Base-by-base conservation (phyloP, 1,139 yeast genomes). In the Debaryomyces nepalensis region DNA sequence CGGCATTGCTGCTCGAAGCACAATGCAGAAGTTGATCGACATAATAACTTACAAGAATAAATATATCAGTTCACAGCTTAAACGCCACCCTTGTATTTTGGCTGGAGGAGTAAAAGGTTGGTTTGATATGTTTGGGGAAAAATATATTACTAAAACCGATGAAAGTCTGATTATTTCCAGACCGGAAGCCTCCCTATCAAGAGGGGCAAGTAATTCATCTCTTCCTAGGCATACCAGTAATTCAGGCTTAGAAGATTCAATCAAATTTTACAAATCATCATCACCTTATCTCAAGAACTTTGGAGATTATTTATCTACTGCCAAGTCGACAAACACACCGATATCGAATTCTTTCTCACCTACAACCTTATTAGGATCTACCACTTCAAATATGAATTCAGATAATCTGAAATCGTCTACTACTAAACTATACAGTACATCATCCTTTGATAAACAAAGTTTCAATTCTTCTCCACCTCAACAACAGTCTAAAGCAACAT, bases 11-110 rank as follows among this genome's bases (percentile, higher is more conserved):
- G 64, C 67, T 54, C 68, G 50, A 12, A 59, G 57, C 35, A 82
- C 82, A 0, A 71, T 85, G 46, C 66, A 63, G 29, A 64, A 79
- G 15, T 63, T 75, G 3, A 80, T 87, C 0, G 74, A 84, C 4
- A 48, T 87, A 10, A 58, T 88, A n/a, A 57, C 68, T 53, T 63
- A 56, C 55, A 59, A 60, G 39, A 61, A 71, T 51, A 61, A 68
- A 52, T 63, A 69, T 53, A 49, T 71, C 14, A 66, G 73, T 48
- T 64, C 74, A 2, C 56, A 54, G 41, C 56, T 68, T 36, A 67
- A 60, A 48, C 53, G 59, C 23, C 52, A 63, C 31, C 77, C 78
- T 1, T 51, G 68, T 34, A 62, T 63, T 47, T 51, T 73, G 50
- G 52, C 73, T 39, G 78, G 78, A 23, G 74, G 81, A 8, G 64